phyloP scores from a whole-genome alignment of 192 early-diverging fungal genomes.

The Allomyces macrogynus region DNA sequence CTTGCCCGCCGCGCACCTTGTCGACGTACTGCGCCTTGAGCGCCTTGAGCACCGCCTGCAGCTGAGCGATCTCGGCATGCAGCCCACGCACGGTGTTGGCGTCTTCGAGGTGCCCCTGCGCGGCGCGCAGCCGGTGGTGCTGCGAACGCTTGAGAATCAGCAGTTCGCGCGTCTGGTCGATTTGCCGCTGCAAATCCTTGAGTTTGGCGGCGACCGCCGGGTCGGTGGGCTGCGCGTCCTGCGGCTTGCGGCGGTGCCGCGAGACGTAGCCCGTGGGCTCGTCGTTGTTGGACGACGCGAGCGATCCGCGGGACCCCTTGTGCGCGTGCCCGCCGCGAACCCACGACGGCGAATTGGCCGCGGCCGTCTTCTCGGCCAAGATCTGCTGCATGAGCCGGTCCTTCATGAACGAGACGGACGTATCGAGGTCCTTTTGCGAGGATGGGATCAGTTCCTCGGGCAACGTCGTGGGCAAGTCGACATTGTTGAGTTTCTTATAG shows the following conservation, averaged over 20 bases:
- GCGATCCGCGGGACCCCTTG: not conserved
- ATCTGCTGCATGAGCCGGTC: not conserved
- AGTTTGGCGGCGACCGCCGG: not conserved
- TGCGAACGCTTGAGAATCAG: not conserved
- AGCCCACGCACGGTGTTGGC: not conserved
- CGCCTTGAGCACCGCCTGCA: not conserved
- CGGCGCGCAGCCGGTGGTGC: not conserved
- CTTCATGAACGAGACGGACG: not conserved
- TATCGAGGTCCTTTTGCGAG: conserved; percentile 12
- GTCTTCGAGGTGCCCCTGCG: not conserved
- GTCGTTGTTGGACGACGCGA: not conserved
- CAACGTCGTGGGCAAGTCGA: conserved; percentile 52
- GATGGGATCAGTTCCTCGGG: conserved; percentile 75
- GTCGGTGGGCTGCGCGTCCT: not conserved
- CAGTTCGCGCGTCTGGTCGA: not conserved
- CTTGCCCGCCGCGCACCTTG: not conserved
- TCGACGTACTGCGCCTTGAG: not conserved
- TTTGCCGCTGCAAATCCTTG: not conserved
- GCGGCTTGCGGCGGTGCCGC: not conserved
- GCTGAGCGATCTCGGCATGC: not conserved
- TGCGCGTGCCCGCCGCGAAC: not conserved
- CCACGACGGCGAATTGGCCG: not conserved
- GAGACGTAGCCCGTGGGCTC: not conserved
- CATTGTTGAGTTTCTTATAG: conserved; percentile 65
- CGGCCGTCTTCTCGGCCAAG: not conserved